These are phyloP conservation scores for Boeremia exigua DNA, from an alignment of 2,329 filamentous ascomycete species.

Conservation along the genomic window DNA sequence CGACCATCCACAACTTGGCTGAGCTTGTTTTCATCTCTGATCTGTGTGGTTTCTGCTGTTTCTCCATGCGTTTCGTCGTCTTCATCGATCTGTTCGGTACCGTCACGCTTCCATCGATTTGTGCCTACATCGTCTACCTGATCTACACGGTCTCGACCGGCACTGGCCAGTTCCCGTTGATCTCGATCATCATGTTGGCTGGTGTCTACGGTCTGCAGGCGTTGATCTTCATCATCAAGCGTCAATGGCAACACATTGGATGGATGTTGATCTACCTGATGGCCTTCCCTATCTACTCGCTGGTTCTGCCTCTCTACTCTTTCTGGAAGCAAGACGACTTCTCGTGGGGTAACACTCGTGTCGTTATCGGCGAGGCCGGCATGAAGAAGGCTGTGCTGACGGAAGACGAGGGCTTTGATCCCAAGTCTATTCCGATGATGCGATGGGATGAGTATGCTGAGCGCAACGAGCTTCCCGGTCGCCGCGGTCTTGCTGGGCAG, in stretches of 20 bases:
- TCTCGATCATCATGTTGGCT: constrained; percentile 88
- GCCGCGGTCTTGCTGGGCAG: constrained; percentile 69
- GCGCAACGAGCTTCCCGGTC: constrained; percentile 85
- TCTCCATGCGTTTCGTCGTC: constrained; percentile 96
- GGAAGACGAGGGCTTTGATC: constrained; percentile 83
- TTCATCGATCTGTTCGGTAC: constrained; percentile 94
- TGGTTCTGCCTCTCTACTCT: constrained; percentile 90
- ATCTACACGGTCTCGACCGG: constrained; percentile 77
- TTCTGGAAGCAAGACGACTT: constrained; percentile 99
- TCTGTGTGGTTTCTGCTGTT: constrained; percentile 98
- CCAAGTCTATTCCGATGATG: constrained; percentile 89
- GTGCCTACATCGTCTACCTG: constrained; percentile 83
- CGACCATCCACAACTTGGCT: constrained; percentile 93
- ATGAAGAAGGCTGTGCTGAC: constrained; percentile 88
- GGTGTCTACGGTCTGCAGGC: constrained; percentile 95
- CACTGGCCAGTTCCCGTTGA: constrained; percentile 77
- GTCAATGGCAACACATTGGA: constrained; percentile 97
- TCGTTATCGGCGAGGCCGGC: constrained; percentile 94
- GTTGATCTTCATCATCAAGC: constrained; percentile 93
- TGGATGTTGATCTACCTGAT: constrained; percentile 99
- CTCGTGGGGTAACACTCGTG: constrained; percentile 96
- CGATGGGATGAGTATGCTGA: constrained; percentile 96
- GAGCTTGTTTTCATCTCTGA: constrained; percentile 91
- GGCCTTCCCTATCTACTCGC: constrained; percentile 94
- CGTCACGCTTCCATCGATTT: constrained; percentile 87